Percentiles rank a stretch among this genome's conserved stretches.
Evolutionary conservation across 768 basidiomycete species (phyloP).

Genomic region (Phylloporus scabripes): DNA sequence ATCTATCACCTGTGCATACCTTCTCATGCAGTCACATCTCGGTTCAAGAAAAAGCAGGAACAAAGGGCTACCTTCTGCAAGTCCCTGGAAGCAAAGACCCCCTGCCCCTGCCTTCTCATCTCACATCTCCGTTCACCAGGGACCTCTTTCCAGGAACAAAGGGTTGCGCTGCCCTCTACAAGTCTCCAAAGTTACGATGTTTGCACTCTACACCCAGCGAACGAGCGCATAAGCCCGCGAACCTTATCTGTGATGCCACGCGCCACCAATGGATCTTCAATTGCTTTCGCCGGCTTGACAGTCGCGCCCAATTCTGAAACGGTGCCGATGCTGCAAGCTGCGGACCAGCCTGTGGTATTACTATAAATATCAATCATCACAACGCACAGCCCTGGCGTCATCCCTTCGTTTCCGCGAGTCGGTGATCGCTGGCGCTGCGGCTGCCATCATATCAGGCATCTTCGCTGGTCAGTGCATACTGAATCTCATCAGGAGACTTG

Average conservation of each 20-base stretch:
- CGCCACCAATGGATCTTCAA: conserved; percentile 39
- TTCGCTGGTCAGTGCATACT: conserved; percentile 30
- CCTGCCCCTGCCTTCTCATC: not conserved
- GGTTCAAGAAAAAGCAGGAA: not conserved
- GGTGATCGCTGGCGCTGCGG: conserved; percentile 36
- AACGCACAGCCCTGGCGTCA: conserved; percentile 25
- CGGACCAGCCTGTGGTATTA: too few relatives aligned
- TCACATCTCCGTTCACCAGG: not conserved
- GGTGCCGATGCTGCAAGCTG: conserved; percentile 27
- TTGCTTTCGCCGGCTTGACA: conserved; percentile 38
- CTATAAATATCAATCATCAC: conserved; percentile 21
- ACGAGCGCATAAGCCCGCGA: conserved; percentile 37
- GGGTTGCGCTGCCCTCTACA: not conserved
- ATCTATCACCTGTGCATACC: not conserved
- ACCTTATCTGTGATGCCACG: conserved; percentile 39
- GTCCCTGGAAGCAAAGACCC: too few relatives aligned
- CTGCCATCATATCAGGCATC: conserved; percentile 29
- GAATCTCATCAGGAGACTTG: conserved; percentile 26
- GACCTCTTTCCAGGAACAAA: not conserved
- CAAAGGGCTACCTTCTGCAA: too few relatives aligned
- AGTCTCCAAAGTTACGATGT: conserved; percentile 19
- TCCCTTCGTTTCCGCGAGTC: conserved; percentile 40
- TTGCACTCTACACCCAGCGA: conserved; percentile 41
- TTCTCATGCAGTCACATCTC: not conserved
- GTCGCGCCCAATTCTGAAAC: conserved; percentile 29